Conservation (phyloP, 2,329 filamentous ascomycete species). For the Endoconidiophora laricicola region DNA sequence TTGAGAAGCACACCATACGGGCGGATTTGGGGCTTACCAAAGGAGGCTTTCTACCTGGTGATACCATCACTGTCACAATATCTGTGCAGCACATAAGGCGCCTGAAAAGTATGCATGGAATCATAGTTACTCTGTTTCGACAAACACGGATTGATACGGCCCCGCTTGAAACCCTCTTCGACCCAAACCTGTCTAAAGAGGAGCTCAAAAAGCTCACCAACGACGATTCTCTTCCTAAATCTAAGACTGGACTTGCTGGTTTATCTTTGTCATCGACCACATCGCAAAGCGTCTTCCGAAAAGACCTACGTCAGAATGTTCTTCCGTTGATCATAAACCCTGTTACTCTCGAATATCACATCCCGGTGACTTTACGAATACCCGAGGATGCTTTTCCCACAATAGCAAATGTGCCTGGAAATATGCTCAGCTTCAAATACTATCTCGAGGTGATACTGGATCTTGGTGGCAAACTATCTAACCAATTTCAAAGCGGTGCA, state of each 20-base stretch:
- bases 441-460: constrained; percentile 87
- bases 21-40: constrained; percentile 69
- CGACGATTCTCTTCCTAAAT: constrained; percentile 76
- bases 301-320: constrained; percentile 80
- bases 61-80: constrained; percentile 64
- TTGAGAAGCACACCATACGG: constrained; percentile 65
- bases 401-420: constrained; percentile 73
- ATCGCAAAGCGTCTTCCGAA: constrained; percentile 84
- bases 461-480: constrained; percentile 68
- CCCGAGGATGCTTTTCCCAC: constrained; percentile 87
- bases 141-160: constrained; percentile 78
- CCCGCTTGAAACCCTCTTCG: constrained; percentile 35
- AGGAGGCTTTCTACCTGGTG: constrained; percentile 73
- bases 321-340: constrained; percentile 82
- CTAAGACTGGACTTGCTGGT: constrained; percentile 70
- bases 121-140: constrained; percentile 83
- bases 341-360: constrained; percentile 54
- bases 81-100: constrained; percentile 75
- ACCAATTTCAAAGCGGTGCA: constrained; percentile 51
- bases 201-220: constrained; percentile 53
- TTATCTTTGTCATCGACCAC: constrained; percentile 73
- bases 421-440: constrained; percentile 92
- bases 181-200: constrained; percentile 38
- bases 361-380: constrained; percentile 70
- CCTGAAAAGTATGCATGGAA: constrained; percentile 78